phyloP scores from a whole-genome alignment of 2,329 filamentous ascomycete species.

The Claviceps sorghi region DNA sequence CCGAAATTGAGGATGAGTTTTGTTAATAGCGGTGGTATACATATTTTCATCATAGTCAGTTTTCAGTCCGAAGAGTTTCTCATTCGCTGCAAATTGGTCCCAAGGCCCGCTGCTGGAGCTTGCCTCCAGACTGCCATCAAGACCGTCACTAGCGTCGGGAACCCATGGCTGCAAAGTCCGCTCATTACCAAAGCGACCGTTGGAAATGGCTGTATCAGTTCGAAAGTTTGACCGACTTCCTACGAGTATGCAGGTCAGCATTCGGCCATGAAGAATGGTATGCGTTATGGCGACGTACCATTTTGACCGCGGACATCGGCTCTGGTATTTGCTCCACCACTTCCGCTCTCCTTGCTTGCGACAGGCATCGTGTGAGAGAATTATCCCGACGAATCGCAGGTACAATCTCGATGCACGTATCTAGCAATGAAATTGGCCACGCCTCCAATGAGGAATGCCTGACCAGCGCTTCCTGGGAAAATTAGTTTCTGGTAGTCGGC shows the following conservation, averaged over 20 bases:
- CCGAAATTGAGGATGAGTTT: slow-evolving; percentile 65
- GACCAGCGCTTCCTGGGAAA: slow-evolving; percentile 2
- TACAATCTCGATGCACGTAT: slow-evolving; percentile 8
- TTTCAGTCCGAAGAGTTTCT: slow-evolving; percentile 71
- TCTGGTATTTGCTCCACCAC: slow-evolving; percentile 17
- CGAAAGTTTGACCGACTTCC: slow-evolving; percentile 58
- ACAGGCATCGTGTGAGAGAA: slow-evolving; percentile 20
- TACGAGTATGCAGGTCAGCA: slow-evolving; percentile 19
- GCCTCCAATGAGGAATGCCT: slow-evolving; percentile 4
- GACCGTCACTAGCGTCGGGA: slow-evolving; percentile 43
- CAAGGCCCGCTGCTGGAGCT: slow-evolving; percentile 40
- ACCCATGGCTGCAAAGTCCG: slow-evolving; percentile 73
- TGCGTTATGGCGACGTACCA: slow-evolving; percentile 14
- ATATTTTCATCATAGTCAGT: slow-evolving; percentile 89
- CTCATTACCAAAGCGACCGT: slow-evolving; percentile 52
- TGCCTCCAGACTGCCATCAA: slow-evolving; percentile 59
- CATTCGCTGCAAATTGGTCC: slow-evolving; percentile 92
- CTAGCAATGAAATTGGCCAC: background rate
- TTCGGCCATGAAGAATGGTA: background rate
- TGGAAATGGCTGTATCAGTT: slow-evolving; percentile 81
- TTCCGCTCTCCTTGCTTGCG: slow-evolving; percentile 24
- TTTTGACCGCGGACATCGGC: slow-evolving; percentile 20
- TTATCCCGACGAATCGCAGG: slow-evolving; percentile 10
- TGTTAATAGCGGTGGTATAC: slow-evolving; percentile 87
- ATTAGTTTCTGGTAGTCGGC: slow-evolving; percentile 4